Percentiles rank a stretch among this genome's conserved stretches.
Conservation (phyloP, 225 moss, liverwort and hornwort genomes). For the Lunularia cruciata region DNA sequence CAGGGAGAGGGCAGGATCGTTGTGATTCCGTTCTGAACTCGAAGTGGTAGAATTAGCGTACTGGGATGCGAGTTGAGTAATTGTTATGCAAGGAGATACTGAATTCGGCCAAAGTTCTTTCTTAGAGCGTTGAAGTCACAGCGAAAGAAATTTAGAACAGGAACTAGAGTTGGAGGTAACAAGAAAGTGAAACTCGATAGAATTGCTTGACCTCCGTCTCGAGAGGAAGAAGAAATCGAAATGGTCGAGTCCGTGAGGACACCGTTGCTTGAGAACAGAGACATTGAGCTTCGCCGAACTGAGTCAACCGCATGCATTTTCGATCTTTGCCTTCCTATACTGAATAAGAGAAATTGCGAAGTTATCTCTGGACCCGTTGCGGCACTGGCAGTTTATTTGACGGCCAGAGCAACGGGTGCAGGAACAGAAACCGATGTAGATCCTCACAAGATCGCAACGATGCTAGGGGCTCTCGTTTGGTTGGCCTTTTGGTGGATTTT, state of each 20-base stretch:
- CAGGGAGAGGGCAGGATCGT: too few species aligned
- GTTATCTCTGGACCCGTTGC: conserved; percentile 10
- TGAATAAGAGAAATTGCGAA: not conserved
- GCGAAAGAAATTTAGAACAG: too few species aligned
- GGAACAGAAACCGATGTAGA: not conserved
- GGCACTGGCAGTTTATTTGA: conserved; percentile 4
- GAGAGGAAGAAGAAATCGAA: not conserved
- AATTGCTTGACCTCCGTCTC: too few species aligned
- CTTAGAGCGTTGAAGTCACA: too few species aligned
- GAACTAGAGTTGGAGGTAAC: too few species aligned
- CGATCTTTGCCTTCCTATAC: conserved; percentile 5
- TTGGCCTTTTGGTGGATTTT: conserved; percentile 89
- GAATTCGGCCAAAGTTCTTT: too few species aligned
- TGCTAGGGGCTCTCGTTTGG: conserved; percentile 57
- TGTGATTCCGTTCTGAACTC: too few species aligned
- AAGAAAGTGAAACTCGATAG: too few species aligned
- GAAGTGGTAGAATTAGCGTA: too few species aligned
- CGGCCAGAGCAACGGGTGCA: not conserved
- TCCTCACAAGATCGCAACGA: conserved; percentile 33
- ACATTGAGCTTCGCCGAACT: not conserved
- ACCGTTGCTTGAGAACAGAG: conserved; percentile 13
- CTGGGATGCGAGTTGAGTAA: too few species aligned
- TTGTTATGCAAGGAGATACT: too few species aligned
- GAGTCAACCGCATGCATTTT: not conserved
- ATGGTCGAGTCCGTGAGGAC: conserved; percentile 13